Base-by-base conservation (phyloP, 305 asterid species). In the Rubia peregrina region DNA sequence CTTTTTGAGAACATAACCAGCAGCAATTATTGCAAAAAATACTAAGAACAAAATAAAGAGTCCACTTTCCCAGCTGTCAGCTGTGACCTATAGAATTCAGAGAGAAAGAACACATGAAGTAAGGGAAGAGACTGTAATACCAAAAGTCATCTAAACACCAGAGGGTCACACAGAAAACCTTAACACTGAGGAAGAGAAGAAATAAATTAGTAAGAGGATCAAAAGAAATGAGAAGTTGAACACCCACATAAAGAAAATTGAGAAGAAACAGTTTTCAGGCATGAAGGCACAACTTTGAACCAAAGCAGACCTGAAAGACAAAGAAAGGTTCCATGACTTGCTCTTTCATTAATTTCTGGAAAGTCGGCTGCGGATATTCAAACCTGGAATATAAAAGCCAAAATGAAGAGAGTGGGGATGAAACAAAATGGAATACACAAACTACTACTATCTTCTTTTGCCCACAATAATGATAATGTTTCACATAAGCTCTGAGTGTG, bases 31-130 rank as follows among this genome's bases (percentile, higher is more conserved):
- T 70, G 99, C 99, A 86, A 94, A 94, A 69, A 94, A 81, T 24
- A 94, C 99, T 74, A 94, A 83, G 85, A 94, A 94, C 76, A 89
- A 84, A 74, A 94, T 94, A 82, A 94, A 94, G 62, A 94, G 81
- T 16, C 99, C 97, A 55, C 96, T 89, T 80, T 94, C 97, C 98
- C 97, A 94, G 90, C 97, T 94, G 82, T 94, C 91, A 65, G 97
- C 99, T 71, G 98, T 93, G 74, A 93, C 96, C 98, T 93, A 80
- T 65, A 83, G 70, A 10, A 24, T 55, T 41, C 6, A 76, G 30
- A 44, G n/a, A n/a, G 9, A 17, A 43, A 61, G 59, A 68, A 71
- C 75, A 30, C 62, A 49, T 19, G 4, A 73, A 57, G 11, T 10
- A n/a, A 73, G 42, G 42, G 55, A 93, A 93, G 73, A 93, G 75